Evolutionary conservation across 441 rosid genomes (phyloP), one percentile per base, ranked within the genome.

Genomic region (Corymbia citriodora): DNA sequence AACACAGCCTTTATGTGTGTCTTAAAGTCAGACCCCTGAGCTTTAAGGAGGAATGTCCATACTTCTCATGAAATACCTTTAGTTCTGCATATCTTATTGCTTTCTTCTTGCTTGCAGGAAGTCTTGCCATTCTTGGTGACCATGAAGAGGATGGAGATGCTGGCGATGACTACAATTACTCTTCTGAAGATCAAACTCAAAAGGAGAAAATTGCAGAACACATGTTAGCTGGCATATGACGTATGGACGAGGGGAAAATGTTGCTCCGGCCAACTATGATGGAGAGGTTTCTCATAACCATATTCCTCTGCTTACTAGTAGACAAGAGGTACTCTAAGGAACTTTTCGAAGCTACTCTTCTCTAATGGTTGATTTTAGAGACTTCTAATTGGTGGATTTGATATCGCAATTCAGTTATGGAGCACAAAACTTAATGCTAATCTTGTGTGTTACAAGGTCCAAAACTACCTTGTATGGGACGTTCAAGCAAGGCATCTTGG

Each of bases 211-310:
- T 88, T 59, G 88, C 91, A 31, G 90, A 88, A 54, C 91, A 90
- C 48, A 90, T 90, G 91, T 88, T 90, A 65, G 90, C 57, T 90
- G 91, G 91, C 90, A 88, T 53, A 90, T 79, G 91, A 88, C 55
- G 40, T 88, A 88, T 88, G 91, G 91, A 63, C 91, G 45, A 40
- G 88, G 82, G 53, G 91, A 90, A 68, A 88, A 83, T 82, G 89
- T 72, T 87, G 63, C 91, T 53, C 86, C 50, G 31, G 86, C 90
- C 27, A 88, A 52, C 65, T 90, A 90, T 88, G 91, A 90, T 88
- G 89, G 89, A 85, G 90, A 90, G 63, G 85, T 90, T 63, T 88
- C 90, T 65, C 90, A 88, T 82, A 90, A 81, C 87, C 87, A 65
- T 55, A 88, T 90, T 90, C 91, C 91, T 88, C 85, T 82, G 79